Base-by-base conservation (phyloP, 225 moss, liverwort and hornwort species). In the Straminergon stramineum region DNA sequence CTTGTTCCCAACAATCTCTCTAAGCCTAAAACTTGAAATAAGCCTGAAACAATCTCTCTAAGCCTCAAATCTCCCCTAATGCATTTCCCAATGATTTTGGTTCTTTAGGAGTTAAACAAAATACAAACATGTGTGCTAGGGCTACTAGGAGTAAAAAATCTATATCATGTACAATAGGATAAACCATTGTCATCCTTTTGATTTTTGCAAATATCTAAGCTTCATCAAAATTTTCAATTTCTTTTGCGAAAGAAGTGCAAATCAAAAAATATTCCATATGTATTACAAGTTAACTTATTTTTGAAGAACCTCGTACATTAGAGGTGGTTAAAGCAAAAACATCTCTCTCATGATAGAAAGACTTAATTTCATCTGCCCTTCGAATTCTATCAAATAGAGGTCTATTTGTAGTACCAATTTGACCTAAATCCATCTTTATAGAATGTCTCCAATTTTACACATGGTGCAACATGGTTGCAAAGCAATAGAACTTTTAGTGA, bases 181-280 rank as follows among this genome's bases (percentile, higher is more conserved):
- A 45, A 28, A 2, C 9, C 10, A 43, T 43, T 28, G 3, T 27
- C 1, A 2, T 39, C 4, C 35, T 8, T 26, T 41, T 26, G 15
- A 70, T 70, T 39, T 23, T n/a, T 14, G 24, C 8, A 24, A 70
- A 70, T 70, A 70, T 24, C 41, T 70, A 41, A 24, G 23, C 24
- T 22, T 39, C 14, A 39, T 39, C 5, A 39, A 27, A 26, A n/a
- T 74, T 74, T 45, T 1, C 3, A 74, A 17, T 17, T 17, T 45
- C n/a, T 39, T 45, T 9, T 45, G 1, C 6, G 17, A 45, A 45
- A 7, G n/a, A 45, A 0, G 1, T 28, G 10, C 2, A 74, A 5
- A 26, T 41, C 14, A 71, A 26, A 39, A 70, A 26, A 26, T 15
- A 41, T 73, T 73, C 16, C 0, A 16, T 1, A 45, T 17, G 0